Percentiles rank a stretch among this genome's conserved stretches.
phyloP scores from a whole-genome alignment of 106 monocot genomes.

The Iris macrosiphon region DNA sequence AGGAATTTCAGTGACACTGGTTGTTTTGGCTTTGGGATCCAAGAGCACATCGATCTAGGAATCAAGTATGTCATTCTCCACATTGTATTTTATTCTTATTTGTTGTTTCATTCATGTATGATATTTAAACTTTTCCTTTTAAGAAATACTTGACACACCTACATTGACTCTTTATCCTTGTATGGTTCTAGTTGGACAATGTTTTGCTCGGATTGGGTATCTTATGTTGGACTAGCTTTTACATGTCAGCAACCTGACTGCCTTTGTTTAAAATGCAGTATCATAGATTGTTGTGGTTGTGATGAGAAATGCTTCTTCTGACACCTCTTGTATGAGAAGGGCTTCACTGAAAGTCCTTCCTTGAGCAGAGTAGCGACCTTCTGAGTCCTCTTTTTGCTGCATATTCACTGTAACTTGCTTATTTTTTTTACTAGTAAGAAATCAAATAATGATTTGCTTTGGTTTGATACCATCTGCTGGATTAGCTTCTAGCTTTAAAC shows the following conservation, averaged over 20 bases:
- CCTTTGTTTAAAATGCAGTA: background rate
- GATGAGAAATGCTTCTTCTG: conserved; percentile 38
- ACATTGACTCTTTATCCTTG: background rate
- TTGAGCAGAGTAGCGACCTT: conserved; percentile 21
- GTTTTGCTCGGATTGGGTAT: too few species aligned
- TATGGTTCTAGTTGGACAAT: background rate
- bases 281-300: background rate
- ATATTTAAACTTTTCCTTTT: background rate
- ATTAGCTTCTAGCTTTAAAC: background rate
- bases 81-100: background rate
- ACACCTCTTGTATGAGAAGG: conserved; percentile 39
- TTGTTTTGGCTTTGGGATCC: conserved; percentile 82
- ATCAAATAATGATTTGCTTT: too few species aligned
- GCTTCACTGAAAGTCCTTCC: conserved; percentile 3
- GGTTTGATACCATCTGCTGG: too few species aligned
- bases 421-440: too few species aligned
- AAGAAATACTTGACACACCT: too few species aligned
- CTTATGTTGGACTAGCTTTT: background rate
- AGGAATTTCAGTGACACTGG: conserved; percentile 78
- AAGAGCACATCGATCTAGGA: conserved; percentile 80
- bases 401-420: too few species aligned
- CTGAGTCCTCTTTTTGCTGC: conserved; percentile 1
- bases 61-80: conserved; percentile 55
- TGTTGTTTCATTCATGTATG: background rate
- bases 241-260: too few species aligned